Percentiles rank a stretch among this genome's conserved stretches.
Conservation (phyloP, 495 filamentous ascomycete genomes). For the Aspergillus cavernicola region DNA sequence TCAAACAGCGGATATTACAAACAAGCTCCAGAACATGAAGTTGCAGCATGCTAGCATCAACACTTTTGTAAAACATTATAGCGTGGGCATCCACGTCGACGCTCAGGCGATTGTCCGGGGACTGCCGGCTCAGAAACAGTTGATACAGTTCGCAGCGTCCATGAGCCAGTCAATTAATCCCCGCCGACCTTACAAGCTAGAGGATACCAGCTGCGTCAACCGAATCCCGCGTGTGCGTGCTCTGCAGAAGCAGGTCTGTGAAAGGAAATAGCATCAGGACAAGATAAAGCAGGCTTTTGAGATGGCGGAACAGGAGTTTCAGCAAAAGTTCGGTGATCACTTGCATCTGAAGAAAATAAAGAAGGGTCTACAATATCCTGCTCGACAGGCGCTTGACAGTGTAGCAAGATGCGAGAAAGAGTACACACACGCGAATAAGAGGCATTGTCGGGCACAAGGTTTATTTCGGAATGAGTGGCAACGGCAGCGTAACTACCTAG, state of each 20-base stretch:
- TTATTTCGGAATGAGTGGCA: slow-evolving; percentile 22
- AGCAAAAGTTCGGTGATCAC: background rate
- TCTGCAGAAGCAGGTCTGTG: slow-evolving; percentile 11
- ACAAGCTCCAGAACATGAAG: slow-evolving; percentile 38
- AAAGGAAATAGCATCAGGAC: slow-evolving; percentile 10
- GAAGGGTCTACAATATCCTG: background rate
- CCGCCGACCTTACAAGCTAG: slow-evolving; percentile 22
- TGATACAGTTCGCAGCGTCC: slow-evolving; percentile 31
- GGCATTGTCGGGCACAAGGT: background rate
- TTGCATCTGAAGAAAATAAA: background rate
- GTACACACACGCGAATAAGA: slow-evolving; percentile 12
- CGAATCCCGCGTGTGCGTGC: too few relatives aligned
- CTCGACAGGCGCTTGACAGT: background rate
- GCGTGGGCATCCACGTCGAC: slow-evolving; percentile 32
- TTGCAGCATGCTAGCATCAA: slow-evolving; percentile 33
- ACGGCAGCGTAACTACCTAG: slow-evolving; percentile 17
- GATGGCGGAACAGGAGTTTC: slow-evolving; percentile 5
- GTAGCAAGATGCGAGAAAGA: background rate
- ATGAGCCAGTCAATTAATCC: slow-evolving; percentile 37
- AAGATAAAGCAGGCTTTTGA: slow-evolving; percentile 17
- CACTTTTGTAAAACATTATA: slow-evolving; percentile 37
- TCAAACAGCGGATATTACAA: slow-evolving; percentile 31
- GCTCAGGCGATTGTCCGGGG: slow-evolving; percentile 29
- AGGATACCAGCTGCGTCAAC: slow-evolving; percentile 6
- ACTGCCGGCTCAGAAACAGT: slow-evolving; percentile 25